phyloP scores from a whole-genome alignment of 345 rosid genomes.

The Ricinus communis region DNA sequence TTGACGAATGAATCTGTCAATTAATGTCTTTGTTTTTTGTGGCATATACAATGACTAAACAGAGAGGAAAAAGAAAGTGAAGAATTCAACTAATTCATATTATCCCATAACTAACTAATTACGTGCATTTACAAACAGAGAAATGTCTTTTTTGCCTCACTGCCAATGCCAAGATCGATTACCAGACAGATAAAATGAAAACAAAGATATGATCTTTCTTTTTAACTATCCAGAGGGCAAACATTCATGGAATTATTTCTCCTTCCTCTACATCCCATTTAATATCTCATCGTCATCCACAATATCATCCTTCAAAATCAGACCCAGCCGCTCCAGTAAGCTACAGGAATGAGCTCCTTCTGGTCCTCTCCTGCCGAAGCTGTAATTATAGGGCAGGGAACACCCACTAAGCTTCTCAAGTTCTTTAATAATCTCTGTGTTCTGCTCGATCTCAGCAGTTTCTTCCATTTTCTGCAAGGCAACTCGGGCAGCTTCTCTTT shows the following conservation, averaged over 20 bases:
- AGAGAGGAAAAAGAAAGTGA: no score
- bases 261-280: slow-evolving; percentile 69
- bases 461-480: slow-evolving; percentile 62
- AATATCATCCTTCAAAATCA: slow-evolving; percentile 51
- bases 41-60: no score
- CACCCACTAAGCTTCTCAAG: slow-evolving; percentile 55
- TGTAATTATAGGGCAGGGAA: slow-evolving; percentile 27
- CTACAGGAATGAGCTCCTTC: slow-evolving; percentile 26
- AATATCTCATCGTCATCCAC: slow-evolving; percentile 37
- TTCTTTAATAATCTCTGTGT: slow-evolving; percentile 44
- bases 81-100: neutral
- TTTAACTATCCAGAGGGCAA: no score
- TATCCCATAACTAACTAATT: slow-evolving; percentile 8
- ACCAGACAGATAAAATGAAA: neutral
- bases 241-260: slow-evolving; percentile 48
- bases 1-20: no score
- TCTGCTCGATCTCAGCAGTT: slow-evolving; percentile 51
- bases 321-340: slow-evolving; percentile 56
- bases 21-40: no score
- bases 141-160: neutral
- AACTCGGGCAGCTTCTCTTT: slow-evolving; percentile 72
- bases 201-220: neutral
- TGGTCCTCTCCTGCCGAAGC: slow-evolving; percentile 14
- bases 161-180: neutral
- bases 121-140: slow-evolving; percentile 19